Base-by-base conservation (phyloP, 2,329 filamentous ascomycete genomes). In the Colletotrichum liaoningense region DNA sequence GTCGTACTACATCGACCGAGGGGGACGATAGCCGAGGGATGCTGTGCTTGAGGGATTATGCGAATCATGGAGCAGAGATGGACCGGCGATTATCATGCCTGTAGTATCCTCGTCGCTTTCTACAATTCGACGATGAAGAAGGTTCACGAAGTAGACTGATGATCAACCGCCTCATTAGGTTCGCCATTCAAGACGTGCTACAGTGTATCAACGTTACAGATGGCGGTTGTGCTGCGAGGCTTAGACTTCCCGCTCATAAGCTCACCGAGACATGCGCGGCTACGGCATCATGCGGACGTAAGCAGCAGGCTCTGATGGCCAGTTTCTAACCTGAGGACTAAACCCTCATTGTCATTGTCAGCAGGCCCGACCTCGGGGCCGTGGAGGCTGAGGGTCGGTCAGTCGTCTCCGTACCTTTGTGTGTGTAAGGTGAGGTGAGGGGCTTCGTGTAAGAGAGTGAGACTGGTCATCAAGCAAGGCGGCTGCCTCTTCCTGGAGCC, bases 311-410 rank as follows among this genome's bases (percentile, higher is more conserved):
- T 16, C 22, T 42, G 33, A 69, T 64, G 38, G 33, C 22, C 69
- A 26, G 54, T 54, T 54, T 35, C 52, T 1, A 42, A 42, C 6
- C 14, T 42, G 30, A 33, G 30, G 30, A 33, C 30, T 52, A 8
- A 55, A 22, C 30, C 30, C 9, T 33, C 30, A 33, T 16, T 16
- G 11, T 56, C 33, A 65, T 65, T 67, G 49, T 65, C 70, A 3
- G 19, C 55, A 28, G 62, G 67, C 33, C 70, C 70, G 55, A 65
- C 60, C 60, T 73, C 67, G 70, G 70, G 70, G 55, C 70, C 60
- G 8, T 49, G 3, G 28, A 14, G 26, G 49, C 59, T 7, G 49
- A 56, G 52, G 42, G 35, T 71, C 57, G n/a, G 30, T 55, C 62
- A 42, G 35, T 14, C 35, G 3, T 16, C 14, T 16, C 2, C 5